Evolutionary conservation across 345 rosid species (phyloP), one percentile per base, ranked within the genome.

Genomic region (Microthlaspi erraticum): DNA sequence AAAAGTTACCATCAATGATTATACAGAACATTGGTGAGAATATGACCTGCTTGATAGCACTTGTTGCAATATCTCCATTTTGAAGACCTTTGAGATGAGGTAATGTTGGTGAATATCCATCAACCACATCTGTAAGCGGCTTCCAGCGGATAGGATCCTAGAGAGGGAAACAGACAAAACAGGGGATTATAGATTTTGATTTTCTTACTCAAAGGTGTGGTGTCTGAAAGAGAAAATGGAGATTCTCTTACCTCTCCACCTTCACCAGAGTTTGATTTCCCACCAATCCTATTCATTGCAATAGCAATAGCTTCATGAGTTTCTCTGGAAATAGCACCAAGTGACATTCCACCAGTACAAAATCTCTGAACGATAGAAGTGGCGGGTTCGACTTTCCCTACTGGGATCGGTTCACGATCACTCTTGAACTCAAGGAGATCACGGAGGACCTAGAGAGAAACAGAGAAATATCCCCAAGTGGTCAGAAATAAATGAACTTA

Each of bases 21-120:
- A 10, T 37, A 1, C 49, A 14, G 8, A 1, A 44, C 18, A 43
- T 4, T 0, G 13, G 6, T 14, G 49, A 65, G 41, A 43, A 8
- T 57, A 66, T 63, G 26, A 93, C 99, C 99, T 91, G 96, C 79
- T 94, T 94, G 78, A 94, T 94, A 77, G 99, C 97, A 83, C 99
- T 94, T 0, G 99, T 94, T 58, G 99, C 99, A 70, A 90, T 94
- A 71, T 94, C 99, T 9, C 99, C 99, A 71, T 94, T 94, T 78
- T 94, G 95, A 77, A 94, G 99, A 58, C 99, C 99, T 85, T 91
- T 94, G 45, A 94, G 99, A 80, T 94, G 99, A 29, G 99, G 99
- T 58, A 94, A 55, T 36, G 99, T 94, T 43, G 97, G 83, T 74
- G 99, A 94, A 63, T 94, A 94, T 67, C 99, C 99, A 71, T 94